Conservation (phyloP, 2,329 filamentous ascomycete genomes). For the Fusarium foetens region DNA sequence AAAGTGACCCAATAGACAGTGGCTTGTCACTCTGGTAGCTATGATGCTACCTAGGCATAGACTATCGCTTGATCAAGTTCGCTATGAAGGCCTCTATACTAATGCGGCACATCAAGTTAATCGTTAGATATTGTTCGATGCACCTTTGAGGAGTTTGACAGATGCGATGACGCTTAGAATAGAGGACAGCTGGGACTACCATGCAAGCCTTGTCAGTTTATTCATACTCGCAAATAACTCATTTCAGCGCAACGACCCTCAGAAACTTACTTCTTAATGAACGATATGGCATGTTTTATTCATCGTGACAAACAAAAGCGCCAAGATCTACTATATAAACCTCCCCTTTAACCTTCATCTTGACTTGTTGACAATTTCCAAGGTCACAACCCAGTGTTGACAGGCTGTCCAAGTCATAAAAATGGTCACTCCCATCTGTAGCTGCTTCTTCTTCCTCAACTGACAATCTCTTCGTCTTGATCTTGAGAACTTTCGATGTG, state of each 20-base stretch:
- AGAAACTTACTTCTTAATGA: background rate
- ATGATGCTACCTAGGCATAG: background rate
- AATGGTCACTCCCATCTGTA: too few relatives aligned
- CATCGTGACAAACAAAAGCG: background rate
- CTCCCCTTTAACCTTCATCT: background rate
- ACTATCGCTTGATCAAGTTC: background rate
- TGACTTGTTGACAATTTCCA: background rate
- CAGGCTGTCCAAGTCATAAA: conserved; percentile 11
- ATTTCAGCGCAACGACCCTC: background rate
- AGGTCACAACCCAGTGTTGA: background rate
- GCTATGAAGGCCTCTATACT: too few relatives aligned
- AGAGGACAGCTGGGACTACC: background rate
- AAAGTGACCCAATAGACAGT: background rate
- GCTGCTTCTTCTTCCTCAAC: background rate
- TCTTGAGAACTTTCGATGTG: background rate
- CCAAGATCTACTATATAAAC: conserved; percentile 7
- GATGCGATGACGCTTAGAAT: background rate
- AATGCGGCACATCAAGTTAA: background rate
- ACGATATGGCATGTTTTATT: background rate
- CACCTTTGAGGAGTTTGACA: background rate
- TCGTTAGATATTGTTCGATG: background rate
- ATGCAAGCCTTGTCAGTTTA: background rate
- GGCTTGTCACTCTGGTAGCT: background rate
- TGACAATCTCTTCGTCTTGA: conserved; percentile 15
- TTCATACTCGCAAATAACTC: background rate